Evolutionary conservation across 108 stramenopile species (phyloP).

Genomic region (Fragilaria crotonensis): DNA sequence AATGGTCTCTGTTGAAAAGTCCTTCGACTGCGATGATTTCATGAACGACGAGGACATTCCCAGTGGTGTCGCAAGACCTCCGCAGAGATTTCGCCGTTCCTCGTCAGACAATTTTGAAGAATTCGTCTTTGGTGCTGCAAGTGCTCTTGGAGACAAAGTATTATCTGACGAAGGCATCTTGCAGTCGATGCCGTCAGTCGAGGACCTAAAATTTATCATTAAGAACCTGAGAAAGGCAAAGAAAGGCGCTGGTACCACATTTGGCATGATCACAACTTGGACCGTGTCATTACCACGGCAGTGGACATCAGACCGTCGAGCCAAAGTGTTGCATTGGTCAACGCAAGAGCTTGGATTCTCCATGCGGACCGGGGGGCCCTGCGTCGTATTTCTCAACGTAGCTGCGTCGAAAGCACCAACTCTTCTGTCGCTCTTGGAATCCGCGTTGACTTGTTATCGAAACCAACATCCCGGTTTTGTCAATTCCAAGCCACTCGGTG

Average conservation of each 20-base stretch:
- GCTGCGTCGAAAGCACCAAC: conserved; percentile 18
- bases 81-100: too few relatives aligned
- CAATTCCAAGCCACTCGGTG: neutral
- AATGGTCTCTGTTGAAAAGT: too few relatives aligned
- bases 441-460: too few relatives aligned
- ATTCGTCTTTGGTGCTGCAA: neutral
- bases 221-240: conserved; percentile 32
- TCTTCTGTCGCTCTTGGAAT: conserved; percentile 20
- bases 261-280: conserved; percentile 45
- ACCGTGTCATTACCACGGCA: conserved; percentile 43
- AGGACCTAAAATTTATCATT: conserved; percentile 66
- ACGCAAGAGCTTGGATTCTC: conserved; percentile 45
- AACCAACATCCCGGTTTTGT: neutral
- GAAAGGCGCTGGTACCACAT: conserved; percentile 7
- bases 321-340: conserved; percentile 51
- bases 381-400: conserved; percentile 27
- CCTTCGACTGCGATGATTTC: too few relatives aligned
- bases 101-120: neutral
- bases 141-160: neutral
- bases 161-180: conserved; percentile 21
- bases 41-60: too few relatives aligned
- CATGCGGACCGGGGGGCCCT: conserved; percentile 44
- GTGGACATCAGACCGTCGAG: conserved; percentile 41
- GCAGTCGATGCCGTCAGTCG: conserved; percentile 47
- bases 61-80: too few relatives aligned